Evolutionary conservation across 495 filamentous ascomycete species (phyloP).

Genomic region (Staphylotrichum longicolle): DNA sequence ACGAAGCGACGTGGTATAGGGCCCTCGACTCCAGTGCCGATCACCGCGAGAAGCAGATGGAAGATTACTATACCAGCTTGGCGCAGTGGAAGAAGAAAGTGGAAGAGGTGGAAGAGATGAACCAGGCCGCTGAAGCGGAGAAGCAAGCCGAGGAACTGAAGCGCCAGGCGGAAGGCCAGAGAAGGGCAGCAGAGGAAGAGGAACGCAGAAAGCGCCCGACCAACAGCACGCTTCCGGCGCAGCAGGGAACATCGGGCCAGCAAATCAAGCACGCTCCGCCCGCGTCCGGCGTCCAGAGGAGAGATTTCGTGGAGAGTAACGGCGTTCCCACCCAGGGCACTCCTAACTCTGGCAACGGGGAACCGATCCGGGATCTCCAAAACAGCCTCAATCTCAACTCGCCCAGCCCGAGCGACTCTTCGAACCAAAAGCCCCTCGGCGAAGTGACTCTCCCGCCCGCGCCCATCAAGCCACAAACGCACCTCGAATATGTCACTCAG

Average conservation of each 20-base stretch:
- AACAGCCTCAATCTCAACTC: constrained; percentile 9
- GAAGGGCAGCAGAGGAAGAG: constrained; percentile 21
- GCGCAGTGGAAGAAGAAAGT: constrained; percentile 36
- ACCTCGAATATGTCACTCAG: constrained; percentile 61
- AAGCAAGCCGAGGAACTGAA: constrained; percentile 14
- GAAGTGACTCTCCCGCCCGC: constrained; percentile 27
- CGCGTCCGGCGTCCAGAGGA: not conserved
- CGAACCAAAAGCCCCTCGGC: not conserved
- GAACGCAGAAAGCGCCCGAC: constrained; percentile 13
- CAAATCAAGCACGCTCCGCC: too few species aligned
- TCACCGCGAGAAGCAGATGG: constrained; percentile 40
- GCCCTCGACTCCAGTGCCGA: constrained; percentile 52
- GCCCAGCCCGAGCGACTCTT: not conserved
- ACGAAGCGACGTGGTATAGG: constrained; percentile 63
- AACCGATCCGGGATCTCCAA: not conserved
- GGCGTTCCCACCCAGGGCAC: not conserved
- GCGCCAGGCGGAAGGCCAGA: constrained; percentile 13
- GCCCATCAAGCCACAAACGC: constrained; percentile 49
- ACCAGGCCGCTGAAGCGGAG: not conserved
- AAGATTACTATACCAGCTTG: constrained; percentile 37
- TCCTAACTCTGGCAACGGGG: not conserved
- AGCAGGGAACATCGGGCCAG: not conserved
- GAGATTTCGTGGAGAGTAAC: constrained; percentile 11
- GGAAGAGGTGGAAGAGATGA: constrained; percentile 27
- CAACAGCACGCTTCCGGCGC: constrained; percentile 10